phyloP scores from a whole-genome alignment of 1,284 basidiomycete genomes.

The Marasmius sp. region DNA sequence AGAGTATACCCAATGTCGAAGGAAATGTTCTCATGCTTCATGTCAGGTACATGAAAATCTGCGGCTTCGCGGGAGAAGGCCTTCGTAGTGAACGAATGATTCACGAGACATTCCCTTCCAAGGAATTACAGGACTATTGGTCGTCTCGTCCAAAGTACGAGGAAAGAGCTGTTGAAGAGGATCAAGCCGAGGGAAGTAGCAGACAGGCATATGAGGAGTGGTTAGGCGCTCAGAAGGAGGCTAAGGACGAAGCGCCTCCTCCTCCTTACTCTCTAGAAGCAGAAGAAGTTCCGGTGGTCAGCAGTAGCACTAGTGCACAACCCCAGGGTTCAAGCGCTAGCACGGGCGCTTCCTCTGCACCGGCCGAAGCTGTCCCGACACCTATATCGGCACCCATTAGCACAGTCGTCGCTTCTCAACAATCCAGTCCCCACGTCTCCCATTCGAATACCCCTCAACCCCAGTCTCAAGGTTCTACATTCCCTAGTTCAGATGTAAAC shows the following conservation, averaged over 20 bases:
- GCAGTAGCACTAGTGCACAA: neutral
- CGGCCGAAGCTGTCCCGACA: neutral
- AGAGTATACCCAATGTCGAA: conserved; percentile 16
- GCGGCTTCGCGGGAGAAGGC: conserved; percentile 67
- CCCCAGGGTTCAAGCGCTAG: neutral
- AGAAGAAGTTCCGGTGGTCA: conserved; percentile 27
- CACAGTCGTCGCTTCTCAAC: neutral
- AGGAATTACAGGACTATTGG: conserved; percentile 77
- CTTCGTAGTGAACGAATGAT: conserved; percentile 61
- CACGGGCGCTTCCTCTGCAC: neutral
- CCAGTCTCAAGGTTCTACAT: neutral
- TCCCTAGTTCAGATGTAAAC: conserved; percentile 18
- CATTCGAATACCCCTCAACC: neutral
- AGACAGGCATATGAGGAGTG: conserved; percentile 49
- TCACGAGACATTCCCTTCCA: conserved; percentile 63
- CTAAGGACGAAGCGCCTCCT: conserved; percentile 56
- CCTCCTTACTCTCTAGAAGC: conserved; percentile 68
- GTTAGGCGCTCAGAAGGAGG: conserved; percentile 44
- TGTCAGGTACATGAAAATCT: conserved; percentile 73
- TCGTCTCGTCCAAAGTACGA: conserved; percentile 59
- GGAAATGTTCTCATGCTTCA: neutral
- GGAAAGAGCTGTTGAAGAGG: conserved; percentile 27
- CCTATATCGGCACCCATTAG: neutral
- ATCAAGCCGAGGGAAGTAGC: conserved; percentile 13
- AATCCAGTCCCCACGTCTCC: neutral